Evolutionary conservation across 2,329 filamentous ascomycete genomes (phyloP), one percentile per base, ranked within the genome.

Genomic region (Ceratocystis smalleyi): DNA sequence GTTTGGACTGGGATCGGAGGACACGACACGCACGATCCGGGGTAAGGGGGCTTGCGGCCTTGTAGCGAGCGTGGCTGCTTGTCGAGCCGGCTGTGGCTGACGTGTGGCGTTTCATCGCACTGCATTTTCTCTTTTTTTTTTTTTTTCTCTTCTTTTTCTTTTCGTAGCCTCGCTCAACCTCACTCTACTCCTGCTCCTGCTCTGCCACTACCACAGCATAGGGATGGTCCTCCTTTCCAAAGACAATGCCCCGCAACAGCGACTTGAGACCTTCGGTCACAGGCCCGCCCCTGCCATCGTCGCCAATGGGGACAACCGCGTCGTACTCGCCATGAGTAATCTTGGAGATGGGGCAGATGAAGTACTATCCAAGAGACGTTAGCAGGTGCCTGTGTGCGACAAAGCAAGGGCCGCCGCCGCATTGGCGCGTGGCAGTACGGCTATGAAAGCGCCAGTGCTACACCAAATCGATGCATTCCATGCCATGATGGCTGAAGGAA

Each of bases 191-290:
- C 70, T 55, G 22, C 71, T 77, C 70, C 70, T 55, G 22, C 27
- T 84, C 84, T 62, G 82, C 76, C 43, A 91, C 78, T 43, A 87
- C 79, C 64, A 88, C 80, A 43, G 81, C 84, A 86, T 87, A 91
- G 59, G 81, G 76, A 72, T 90, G 86, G 65, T 84, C 71, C 70
- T 80, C 82, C 65, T 80, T 80, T 67, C 87, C 87, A 72, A 86
- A 90, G 84, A 89, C 89, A 74, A 91, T 88, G 68, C 86, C 83
- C 68, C 79, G 77, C 68, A 91, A 76, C 81, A 81, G 86, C 45
- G 75, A 75, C 79, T 88, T 90, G 72, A 90, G 75, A 73, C 78
- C 77, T 69, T 74, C 70, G n/a, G 84, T 84, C 70, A 84, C 79
- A 51, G 77, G 73, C 59, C 81, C 84, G 61, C 75, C 77, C 60